These are phyloP conservation scores for Tuber brumale DNA, from an alignment of 495 filamentous ascomycete genomes.

Conservation along the genomic window DNA sequence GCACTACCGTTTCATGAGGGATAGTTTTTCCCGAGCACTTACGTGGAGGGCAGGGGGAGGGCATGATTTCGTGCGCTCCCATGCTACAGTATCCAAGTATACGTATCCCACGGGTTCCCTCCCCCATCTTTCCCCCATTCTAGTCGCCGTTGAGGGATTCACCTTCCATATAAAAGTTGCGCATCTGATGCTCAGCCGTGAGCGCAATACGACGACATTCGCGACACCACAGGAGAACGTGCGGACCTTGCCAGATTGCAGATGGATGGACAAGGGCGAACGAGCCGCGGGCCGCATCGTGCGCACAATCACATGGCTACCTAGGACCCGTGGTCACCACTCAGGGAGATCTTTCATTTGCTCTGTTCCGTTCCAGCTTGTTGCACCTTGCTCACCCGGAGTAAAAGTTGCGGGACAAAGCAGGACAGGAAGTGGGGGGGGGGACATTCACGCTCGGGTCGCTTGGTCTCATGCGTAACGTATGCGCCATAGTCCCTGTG, in stretches of 20 bases:
- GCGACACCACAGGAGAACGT: background rate
- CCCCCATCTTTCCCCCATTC: background rate
- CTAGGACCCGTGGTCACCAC: background rate
- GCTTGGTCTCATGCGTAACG: background rate
- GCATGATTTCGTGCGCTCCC: background rate
- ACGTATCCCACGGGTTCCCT: background rate
- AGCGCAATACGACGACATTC: background rate
- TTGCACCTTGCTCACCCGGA: background rate
- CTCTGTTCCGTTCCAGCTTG: background rate
- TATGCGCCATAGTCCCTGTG: background rate
- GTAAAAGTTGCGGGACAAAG: background rate
- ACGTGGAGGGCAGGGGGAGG: background rate
- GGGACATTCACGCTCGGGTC: background rate
- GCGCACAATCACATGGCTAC: background rate
- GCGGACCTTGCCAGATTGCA: background rate
- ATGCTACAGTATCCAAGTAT: background rate
- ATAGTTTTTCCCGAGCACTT: background rate
- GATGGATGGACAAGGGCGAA: background rate
- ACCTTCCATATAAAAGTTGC: background rate
- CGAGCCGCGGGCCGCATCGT: background rate
- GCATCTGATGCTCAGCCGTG: background rate
- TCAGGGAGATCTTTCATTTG: background rate
- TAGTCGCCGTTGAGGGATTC: background rate
- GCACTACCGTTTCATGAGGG: background rate
- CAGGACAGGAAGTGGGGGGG: background rate